phyloP scores from a whole-genome alignment of 2,329 filamentous ascomycete species.

The Emergomyces africanus region DNA sequence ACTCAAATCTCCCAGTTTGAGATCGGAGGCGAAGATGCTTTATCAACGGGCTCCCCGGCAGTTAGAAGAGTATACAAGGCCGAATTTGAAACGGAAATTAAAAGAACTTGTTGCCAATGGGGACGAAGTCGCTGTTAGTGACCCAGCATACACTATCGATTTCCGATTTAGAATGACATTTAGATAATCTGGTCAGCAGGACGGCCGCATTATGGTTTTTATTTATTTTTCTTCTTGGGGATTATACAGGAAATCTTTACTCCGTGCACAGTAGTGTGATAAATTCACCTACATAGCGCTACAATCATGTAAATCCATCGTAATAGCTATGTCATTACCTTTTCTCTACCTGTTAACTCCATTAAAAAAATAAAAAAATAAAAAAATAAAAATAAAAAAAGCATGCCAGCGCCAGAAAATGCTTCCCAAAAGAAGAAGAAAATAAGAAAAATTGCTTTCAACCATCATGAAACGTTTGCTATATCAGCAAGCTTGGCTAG shows the following conservation, averaged over 20 bases:
- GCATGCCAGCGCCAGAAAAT: conserved; percentile 25
- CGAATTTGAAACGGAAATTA: conserved; percentile 69
- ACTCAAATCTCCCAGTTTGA: conserved; percentile 82
- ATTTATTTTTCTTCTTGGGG: not conserved
- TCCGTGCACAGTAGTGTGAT: not conserved
- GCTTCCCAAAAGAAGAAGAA: conserved; percentile 19
- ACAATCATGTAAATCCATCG: not conserved
- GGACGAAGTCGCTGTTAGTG: conserved; percentile 83
- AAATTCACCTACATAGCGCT: not conserved
- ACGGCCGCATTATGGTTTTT: not conserved
- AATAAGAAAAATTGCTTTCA: not conserved
- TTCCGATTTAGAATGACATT: conserved; percentile 48
- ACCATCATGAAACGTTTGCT: conserved; percentile 14
- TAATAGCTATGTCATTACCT: not conserved
- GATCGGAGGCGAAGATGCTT: conserved; percentile 67
- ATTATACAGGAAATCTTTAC: not conserved
- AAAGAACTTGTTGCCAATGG: conserved; percentile 64
- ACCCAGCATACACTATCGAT: conserved; percentile 72
- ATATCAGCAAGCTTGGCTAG: conserved; percentile 29
- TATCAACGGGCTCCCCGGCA: conserved; percentile 79
- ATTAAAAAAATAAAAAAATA: not conserved
- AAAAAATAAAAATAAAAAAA: too few species aligned
- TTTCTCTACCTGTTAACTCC: not conserved
- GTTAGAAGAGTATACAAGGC: conserved; percentile 70
- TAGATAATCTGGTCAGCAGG: conserved; percentile 12